Evolutionary conservation across 768 basidiomycete species (phyloP).

Genomic region (Leccinum imitatum): DNA sequence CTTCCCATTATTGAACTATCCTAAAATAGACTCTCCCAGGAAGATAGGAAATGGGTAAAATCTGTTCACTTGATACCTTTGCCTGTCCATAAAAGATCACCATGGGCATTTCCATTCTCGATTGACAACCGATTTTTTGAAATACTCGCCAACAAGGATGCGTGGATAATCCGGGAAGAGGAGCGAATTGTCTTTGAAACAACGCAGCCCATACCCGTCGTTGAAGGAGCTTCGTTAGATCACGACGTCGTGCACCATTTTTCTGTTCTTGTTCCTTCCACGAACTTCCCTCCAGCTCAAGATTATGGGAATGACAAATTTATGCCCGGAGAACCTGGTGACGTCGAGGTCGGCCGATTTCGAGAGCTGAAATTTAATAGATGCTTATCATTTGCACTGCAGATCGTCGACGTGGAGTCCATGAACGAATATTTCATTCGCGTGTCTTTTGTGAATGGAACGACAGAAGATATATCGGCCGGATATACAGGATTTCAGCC

Average conservation of each 20-base stretch:
- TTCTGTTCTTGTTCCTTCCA: slow-evolving; percentile 19
- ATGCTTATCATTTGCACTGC: neutral
- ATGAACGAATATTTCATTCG: slow-evolving; percentile 13
- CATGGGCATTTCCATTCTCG: neutral
- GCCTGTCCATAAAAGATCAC: neutral
- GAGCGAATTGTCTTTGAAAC: slow-evolving; percentile 20
- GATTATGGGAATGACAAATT: neutral
- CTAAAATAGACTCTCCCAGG: slow-evolving; percentile 2
- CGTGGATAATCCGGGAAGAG: slow-evolving; percentile 21
- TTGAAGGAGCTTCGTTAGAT: neutral
- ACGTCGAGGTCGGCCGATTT: neutral
- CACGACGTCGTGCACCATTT: slow-evolving; percentile 12
- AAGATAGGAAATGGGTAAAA: neutral
- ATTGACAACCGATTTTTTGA: neutral
- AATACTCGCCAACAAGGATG: slow-evolving; percentile 7
- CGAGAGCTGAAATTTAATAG: neutral
- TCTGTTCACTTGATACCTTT: neutral
- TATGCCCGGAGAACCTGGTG: neutral
- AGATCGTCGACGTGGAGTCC: neutral
- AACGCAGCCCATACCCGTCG: slow-evolving; percentile 1
- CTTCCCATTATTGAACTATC: neutral
- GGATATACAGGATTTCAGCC: slow-evolving; percentile 13
- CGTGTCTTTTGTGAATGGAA: slow-evolving; percentile 6
- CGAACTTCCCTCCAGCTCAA: slow-evolving; percentile 20
- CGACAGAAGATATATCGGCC: slow-evolving; percentile 2